Evolutionary conservation across 768 basidiomycete species (phyloP), one percentile per base, ranked within the genome.

Genomic region (Rubroboletus satanas): DNA sequence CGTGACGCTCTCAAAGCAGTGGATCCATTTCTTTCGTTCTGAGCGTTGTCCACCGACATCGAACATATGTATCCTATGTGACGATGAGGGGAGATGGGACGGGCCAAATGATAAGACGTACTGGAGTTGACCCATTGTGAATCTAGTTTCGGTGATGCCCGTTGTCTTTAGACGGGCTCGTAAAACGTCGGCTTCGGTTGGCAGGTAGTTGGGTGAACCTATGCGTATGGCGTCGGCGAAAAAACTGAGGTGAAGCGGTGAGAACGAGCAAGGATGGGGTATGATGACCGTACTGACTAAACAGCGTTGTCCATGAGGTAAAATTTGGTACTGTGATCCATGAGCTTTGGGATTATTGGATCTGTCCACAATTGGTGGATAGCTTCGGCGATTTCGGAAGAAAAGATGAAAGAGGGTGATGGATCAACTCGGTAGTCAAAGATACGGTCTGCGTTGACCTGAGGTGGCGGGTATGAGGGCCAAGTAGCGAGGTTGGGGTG

Each of bases 281-380:
- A 4, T 31, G 12, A 44, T 33, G 33, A 39, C 23, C 9, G 26
- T 11, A 80, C 88, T 66, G 62, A 92, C 90, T 96, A 96, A 42
- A 78, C 77, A 0, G 95, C 95, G n/a, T 84, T 90, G 67, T 97
- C 95, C 92, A 95, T 96, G 14, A 97, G 76, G 66, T 96, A 95
- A 64, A 96, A 96, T 51, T 93, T 86, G 66, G 76, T 83, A 21
- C 76, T 74, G 59, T 85, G 83, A 32, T 81, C 79, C 77, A 82
- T 77, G 10, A 82, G 66, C 10, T 70, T 69, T 4, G 65, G 53
- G 1, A 84, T 81, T 49, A 86, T 79, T 11, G 84, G 82, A 65
- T 90, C 88, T 51, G 83, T 79, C 84, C 85, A 86, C 1, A 90
- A 71, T 42, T 87, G 74, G 55, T 81, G 75, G 39, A 90, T 86